Evolutionary conservation across 257 asterid species (phyloP), one percentile per base, ranked within the genome.

Genomic region (Lantana camara): DNA sequence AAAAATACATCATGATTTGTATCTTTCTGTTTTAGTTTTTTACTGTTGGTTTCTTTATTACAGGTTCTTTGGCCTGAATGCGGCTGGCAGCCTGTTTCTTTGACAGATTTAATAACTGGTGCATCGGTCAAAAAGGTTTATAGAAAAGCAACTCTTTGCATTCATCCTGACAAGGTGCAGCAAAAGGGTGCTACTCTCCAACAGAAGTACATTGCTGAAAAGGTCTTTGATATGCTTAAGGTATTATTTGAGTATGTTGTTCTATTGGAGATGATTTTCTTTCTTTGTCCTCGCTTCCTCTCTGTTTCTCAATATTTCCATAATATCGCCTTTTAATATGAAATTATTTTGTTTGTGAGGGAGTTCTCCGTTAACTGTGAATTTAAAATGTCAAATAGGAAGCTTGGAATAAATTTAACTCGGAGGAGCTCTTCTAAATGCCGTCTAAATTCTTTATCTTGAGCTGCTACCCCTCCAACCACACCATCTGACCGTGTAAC

Each of bases 1-100:
- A 16, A 67, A 54, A 62, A 14, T 59, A 16, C 29, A 38, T 57
- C 48, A 21, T 49, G 38, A 45, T 54, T 51, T 27, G 23, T 16
- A 50, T 62, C 24, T 54, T 5, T 63, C 22, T 21, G 63, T 70
- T 44, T 62, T n/a, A n/a, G 23, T 54, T 52, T 15, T 4, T 23
- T 14, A 23, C 6, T 27, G 32, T 29, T 13, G 19, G 35, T 69
- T 17, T 40, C 48, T 42, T 8, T 27, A 67, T 64, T 64, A 8
- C 72, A 88, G 96, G 94, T 88, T 57, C 96, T 88, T 63, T 88
- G 96, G 96, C 96, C 96, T 51, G 94, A 79, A 75, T 83, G 94
- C 67, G 96, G 96, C 37, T 88, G 96, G 96, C 93, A 81, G 70
- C 86, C 96, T 37, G 84, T 88, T 71, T 85, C 96, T 34, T 83